phyloP scores from a whole-genome alignment of 371 early-diverging fungal genomes.

The Smittium culicis region DNA sequence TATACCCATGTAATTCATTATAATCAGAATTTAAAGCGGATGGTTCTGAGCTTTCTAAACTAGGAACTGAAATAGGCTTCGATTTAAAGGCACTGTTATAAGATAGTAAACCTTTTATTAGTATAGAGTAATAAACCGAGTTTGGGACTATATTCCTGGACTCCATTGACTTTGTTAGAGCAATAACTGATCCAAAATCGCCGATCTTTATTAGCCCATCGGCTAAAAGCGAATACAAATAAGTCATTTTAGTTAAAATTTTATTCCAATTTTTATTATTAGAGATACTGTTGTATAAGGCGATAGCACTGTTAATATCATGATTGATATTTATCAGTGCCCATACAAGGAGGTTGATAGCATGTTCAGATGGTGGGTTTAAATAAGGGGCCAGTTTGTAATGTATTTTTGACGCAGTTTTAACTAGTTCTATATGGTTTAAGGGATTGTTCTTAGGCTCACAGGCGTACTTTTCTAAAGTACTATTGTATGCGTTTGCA shows the following conservation, averaged over 20 bases:
- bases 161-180: conserved; percentile 8
- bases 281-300: too few relatives aligned
- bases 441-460: neutral
- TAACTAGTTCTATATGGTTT: neutral
- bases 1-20: too few relatives aligned
- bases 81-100: too few relatives aligned
- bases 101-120: conserved; percentile 1
- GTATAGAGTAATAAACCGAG: conserved; percentile 4
- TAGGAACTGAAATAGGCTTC: too few relatives aligned
- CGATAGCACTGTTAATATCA: neutral
- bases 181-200: neutral
- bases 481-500: neutral
- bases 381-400: neutral
- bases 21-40: too few relatives aligned
- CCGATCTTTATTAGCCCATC: neutral
- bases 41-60: too few relatives aligned
- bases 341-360: neutral
- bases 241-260: neutral
- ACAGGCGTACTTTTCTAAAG: neutral
- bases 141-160: neutral
- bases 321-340: neutral
- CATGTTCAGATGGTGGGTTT: neutral
- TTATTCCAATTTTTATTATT: too few relatives aligned
- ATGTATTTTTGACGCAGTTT: neutral
- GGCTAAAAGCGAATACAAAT: neutral